Base-by-base conservation (phyloP, 208 protist genomes). In the Acanthamoeba royreba region DNA sequence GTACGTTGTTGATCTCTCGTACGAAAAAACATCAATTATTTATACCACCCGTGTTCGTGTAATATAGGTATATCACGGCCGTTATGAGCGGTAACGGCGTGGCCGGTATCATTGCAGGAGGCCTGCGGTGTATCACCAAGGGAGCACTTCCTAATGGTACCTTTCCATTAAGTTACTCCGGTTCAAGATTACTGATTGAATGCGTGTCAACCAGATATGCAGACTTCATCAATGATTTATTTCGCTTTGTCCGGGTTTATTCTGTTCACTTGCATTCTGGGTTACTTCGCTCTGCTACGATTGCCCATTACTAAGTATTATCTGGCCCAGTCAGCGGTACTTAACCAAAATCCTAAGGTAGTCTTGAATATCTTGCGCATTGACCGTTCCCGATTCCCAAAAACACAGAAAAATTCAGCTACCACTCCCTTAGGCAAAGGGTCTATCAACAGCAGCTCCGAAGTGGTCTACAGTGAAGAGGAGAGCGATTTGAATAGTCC, bases 61-160 rank as follows among this genome's bases (percentile, higher is more conserved):
- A 19, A 9, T 55, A 4, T 22, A 81, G 72, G 42, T 88, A 88
- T 49, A 63, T 88, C 35, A 63, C 47, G 52, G 92, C 92, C 0
- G 92, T 95, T 2, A 95, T 95, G 94, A 93, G 66, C 61, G 94
- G 94, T 58, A 93, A 92, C 72, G 94, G 94, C 69, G 69, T 95
- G 47, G 94, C 94, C 4, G 94, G 94, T 83, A 94, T 95, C 22
- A 52, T 92, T 49, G 92, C 92, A 2, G 92, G 88, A 33, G 19
- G 61, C 17, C 52, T 95, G 3, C 52, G 92, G 35, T 94, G 92
- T 53, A 94, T 95, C 55, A 95, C 94, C 1, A 93, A 94, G 35
- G 90, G 88, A 8, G 61, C 94, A 4, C 46, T 94, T 9, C 69
- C 92, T 38, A 31, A 35, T 5, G 81, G 81, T 88, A 87, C 49